Percentiles rank a stretch among this genome's conserved stretches.
These are phyloP conservation scores for Tubosaeta sp. DNA, from an alignment of 768 basidiomycete genomes.

Conservation along the genomic window DNA sequence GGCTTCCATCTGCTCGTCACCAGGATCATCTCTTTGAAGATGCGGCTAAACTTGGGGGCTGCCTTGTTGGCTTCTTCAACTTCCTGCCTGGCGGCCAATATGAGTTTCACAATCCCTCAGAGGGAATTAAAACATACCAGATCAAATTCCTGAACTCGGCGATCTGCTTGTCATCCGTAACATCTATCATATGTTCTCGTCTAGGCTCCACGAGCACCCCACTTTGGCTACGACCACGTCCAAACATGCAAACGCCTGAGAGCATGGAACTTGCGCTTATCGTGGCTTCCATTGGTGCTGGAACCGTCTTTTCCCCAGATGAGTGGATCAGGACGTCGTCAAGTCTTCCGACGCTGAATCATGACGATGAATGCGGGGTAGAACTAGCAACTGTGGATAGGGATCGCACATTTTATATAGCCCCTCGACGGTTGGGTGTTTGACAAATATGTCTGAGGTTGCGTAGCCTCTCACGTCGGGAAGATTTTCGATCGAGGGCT, in stretches of 20 bases:
- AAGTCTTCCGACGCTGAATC: conserved; percentile 40
- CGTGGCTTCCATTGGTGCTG: conserved; percentile 30
- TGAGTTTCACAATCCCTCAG: too few relatives aligned
- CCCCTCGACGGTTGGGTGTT: conserved; percentile 39
- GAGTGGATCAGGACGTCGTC: conserved; percentile 32
- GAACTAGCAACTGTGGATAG: too few relatives aligned
- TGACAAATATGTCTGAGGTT: conserved; percentile 40
- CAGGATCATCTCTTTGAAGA: conserved; percentile 52
- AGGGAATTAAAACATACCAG: conserved; percentile 26
- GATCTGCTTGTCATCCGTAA: conserved; percentile 24
- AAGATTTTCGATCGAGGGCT: conserved; percentile 32
- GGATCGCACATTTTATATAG: conserved; percentile 42
- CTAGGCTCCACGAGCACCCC: conserved; percentile 32
- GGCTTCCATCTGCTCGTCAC: conserved; percentile 40
- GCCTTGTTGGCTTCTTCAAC: conserved; percentile 41
- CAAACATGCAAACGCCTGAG: conserved; percentile 38
- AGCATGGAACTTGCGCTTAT: conserved; percentile 20
- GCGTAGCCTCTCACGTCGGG: conserved; percentile 39
- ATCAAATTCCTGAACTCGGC: conserved; percentile 34
- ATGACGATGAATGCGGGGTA: too few relatives aligned
- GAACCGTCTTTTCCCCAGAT: conserved; percentile 33
- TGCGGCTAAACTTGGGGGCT: conserved; percentile 38
- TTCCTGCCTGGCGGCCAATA: conserved; percentile 24
- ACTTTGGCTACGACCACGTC: conserved; percentile 27
- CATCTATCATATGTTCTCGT: conserved; percentile 32